Evolutionary conservation across 2,329 filamentous ascomycete species (phyloP), one percentile per base, ranked within the genome.

Genomic region (Aureobasidium lini): DNA sequence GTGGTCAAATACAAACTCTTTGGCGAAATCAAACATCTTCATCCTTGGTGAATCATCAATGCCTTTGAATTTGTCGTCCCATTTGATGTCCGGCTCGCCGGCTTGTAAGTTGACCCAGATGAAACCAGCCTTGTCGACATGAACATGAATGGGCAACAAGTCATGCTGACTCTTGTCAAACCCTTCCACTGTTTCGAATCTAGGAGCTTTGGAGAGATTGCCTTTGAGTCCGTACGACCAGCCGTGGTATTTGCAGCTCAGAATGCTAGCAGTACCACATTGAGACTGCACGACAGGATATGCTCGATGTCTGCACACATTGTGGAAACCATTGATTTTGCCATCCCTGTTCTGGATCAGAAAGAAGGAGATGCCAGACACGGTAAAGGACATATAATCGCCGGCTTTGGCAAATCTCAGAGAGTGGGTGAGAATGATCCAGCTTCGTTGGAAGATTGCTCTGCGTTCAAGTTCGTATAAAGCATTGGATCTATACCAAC

Each of bases 201-300:
- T 77, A 0, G 83, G 83, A 1, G 83, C 83, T 67, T 85, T 85
- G 31, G 82, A 77, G 2, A 85, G 73, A 46, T 79, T 78, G 11
- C 83, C 83, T 31, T 74, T 76, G 2, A 82, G 73, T 47, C 81
- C 79, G 62, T 85, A 85, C 2, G 80, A 82, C 83, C 83, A 85
- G 46, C 82, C 82, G 65, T 85, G 83, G 64, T 85, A 85, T 60
- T 79, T 79, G 73, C 83, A 86, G 0, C 79, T 75, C 39, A 85
- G 75, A 34, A 85, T 77, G 62, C 71, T 76, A 48, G 76, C 76
- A 44, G 75, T 76, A 3, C 83, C 83, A 10, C 75, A 70, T 4
- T 79, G 75, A 42, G 77, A 75, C 3, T 73, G 76, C 7, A 84
- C 80, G 8, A 85, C 77, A 0, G 81, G 81, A 65, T 81, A 85